Evolutionary conservation across 2,329 filamentous ascomycete species (phyloP), one percentile per base, ranked within the genome.

Genomic region (Exophiala alcalophila): DNA sequence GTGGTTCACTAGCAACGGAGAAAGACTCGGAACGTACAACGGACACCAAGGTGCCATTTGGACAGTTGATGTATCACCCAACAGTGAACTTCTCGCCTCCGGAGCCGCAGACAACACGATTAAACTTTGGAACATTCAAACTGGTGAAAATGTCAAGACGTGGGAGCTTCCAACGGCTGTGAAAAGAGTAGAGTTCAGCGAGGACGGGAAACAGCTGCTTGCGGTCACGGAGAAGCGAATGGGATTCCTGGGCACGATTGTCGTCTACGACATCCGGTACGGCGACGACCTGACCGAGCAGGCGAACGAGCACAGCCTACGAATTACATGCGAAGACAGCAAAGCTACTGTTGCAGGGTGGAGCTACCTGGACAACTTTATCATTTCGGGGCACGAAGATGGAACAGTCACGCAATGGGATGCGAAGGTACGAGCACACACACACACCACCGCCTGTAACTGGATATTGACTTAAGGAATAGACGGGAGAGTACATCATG

Each of bases 141-240:
- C 85, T 11, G 92, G 92, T 65, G 87, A 86, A 65, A 84, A 86
- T 65, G 78, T 98, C 62, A 96, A 97, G 82, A 86, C 85, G 44
- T 98, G 92, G 92, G 90, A 98, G 58, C 96, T 96, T 72, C 83
- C 86, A 48, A 97, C 92, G 30, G 89, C 90, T 54, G 88, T 98
- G 68, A 97, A 98, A 81, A 82, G 92, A 60, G 90, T 95, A 66
- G 91, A 96, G 72, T 98, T 98, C 76, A 90, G 83, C 65, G 85
- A 94, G 61, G 92, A 98, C 69, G 92, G 91, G 61, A 84, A 80
- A 62, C 81, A 86, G 71, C 76, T 98, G 59, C 75, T 98, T 55
- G 91, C 88, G 53, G 90, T 98, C 53, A 98, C 92, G 40, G 92
- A 98, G 76, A 95, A 96, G 84, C 88, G 92, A 61, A 95, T 94